A percentile compares a stretch with the other conserved stretches of the same genome.
phyloP scores from a whole-genome alignment of 2,329 filamentous ascomycete species.

The Septoria linicola region DNA sequence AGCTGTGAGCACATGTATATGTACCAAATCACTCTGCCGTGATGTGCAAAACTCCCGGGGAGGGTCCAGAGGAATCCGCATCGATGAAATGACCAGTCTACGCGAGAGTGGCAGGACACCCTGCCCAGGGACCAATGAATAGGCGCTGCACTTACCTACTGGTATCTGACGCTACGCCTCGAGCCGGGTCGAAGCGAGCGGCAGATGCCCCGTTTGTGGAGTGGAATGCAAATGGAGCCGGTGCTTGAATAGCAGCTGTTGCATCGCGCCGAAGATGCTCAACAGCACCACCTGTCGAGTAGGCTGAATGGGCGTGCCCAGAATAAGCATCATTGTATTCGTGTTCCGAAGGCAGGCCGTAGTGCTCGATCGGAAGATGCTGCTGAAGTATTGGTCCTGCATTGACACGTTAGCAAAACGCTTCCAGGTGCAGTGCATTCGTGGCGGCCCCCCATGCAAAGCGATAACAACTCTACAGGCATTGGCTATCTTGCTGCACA shows the following conservation, averaged over 20 bases:
- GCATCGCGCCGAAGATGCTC: constrained; percentile 54
- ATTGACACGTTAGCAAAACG: constrained; percentile 43
- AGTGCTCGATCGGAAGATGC: constrained; percentile 43
- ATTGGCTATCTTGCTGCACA: constrained; percentile 7
- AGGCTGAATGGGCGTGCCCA: constrained; percentile 46
- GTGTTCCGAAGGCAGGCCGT: constrained; percentile 46
- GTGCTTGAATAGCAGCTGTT: constrained; percentile 47
- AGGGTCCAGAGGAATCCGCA: constrained; percentile 19
- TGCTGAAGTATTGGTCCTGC: constrained; percentile 47
- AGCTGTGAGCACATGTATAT: constrained; percentile 14
- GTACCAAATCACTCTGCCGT: constrained; percentile 23
- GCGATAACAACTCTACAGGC: constrained; percentile 16
- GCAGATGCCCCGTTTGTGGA: constrained; percentile 44
- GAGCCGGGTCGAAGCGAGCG: constrained; percentile 53
- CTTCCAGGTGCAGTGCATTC: constrained; percentile 4
- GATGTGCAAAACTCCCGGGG: constrained; percentile 14
- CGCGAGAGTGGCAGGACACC: constrained; percentile 17
- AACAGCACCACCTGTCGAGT: constrained; percentile 44
- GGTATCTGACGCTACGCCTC: constrained; percentile 51
- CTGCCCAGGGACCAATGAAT: constrained; percentile 29
- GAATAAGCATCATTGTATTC: constrained; percentile 49
- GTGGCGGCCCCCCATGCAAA: constrained; percentile 10
- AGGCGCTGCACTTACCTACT: constrained; percentile 52
- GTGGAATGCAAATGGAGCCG: constrained; percentile 47
- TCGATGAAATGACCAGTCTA: constrained; percentile 18